Evolutionary conservation across 164 flowering plant species (phyloP).

Genomic region (Magnolia officinalis): DNA sequence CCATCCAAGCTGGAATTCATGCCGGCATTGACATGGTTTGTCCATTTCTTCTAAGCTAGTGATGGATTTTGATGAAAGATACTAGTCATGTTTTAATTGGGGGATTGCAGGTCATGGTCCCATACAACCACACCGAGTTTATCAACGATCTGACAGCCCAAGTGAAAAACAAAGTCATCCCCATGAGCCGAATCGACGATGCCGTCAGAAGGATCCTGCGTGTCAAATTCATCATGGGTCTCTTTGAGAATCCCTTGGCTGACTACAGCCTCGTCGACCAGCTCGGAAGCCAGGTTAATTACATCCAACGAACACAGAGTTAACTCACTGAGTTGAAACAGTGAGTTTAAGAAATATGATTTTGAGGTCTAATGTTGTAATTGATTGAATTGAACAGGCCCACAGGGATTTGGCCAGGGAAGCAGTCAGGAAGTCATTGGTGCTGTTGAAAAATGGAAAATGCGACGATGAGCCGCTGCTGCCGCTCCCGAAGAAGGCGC

Average conservation of each 20-base stretch:
- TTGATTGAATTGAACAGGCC: conserved; percentile 14
- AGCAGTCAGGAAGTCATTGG: conserved; percentile 37
- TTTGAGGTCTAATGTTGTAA: background rate
- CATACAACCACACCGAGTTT: conserved; percentile 9
- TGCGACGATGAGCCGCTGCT: conserved; percentile 19
- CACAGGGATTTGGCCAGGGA: conserved; percentile 37
- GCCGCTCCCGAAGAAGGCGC: conserved; percentile 33
- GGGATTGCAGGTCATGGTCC: conserved; percentile 12
- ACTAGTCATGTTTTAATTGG: no score
- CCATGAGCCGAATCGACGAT: conserved; percentile 18
- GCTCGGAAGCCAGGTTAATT: conserved; percentile 13
- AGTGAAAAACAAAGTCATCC: conserved; percentile 9
- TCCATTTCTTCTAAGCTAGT: background rate
- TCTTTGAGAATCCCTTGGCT: conserved; percentile 15
- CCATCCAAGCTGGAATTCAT: conserved; percentile 30
- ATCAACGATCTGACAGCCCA: conserved; percentile 8
- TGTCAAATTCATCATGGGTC: conserved; percentile 15
- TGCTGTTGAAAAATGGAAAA: conserved; percentile 33
- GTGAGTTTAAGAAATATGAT: background rate
- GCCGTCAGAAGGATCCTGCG: conserved; percentile 15
- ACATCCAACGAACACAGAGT: background rate
- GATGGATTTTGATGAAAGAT: background rate
- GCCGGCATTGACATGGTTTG: conserved; percentile 53
- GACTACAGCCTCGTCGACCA: conserved; percentile 15
- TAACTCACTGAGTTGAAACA: background rate